Evolutionary conservation across 139 green algal species (phyloP).

Genomic region (Astrephomene gubernaculifera): DNA sequence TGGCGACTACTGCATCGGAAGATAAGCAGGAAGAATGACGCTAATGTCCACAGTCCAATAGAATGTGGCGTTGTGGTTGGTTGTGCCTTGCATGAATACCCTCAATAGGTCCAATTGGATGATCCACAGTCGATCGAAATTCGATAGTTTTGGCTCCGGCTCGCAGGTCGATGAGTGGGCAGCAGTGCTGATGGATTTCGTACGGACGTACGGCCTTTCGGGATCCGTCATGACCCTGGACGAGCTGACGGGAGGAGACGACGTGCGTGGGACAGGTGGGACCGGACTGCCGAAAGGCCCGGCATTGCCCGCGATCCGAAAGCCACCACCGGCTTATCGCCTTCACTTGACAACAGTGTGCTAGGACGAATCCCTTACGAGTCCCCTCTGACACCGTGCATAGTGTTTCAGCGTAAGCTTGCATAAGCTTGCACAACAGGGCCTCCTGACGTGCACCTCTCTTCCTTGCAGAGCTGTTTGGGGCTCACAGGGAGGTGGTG

Average conservation of each 20-base stretch:
- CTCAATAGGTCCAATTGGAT: too few relatives aligned
- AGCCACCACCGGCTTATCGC: neutral
- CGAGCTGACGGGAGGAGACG: slow-evolving; percentile 62
- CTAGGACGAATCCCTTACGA: neutral
- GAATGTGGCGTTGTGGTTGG: neutral
- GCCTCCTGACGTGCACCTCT: neutral
- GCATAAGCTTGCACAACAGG: neutral
- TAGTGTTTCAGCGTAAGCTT: too few relatives aligned
- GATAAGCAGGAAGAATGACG: neutral
- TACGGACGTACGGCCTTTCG: slow-evolving; percentile 58
- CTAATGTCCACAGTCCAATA: neutral
- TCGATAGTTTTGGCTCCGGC: too few relatives aligned
- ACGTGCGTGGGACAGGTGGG: slow-evolving; percentile 71
- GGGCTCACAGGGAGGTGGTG: slow-evolving; percentile 74
- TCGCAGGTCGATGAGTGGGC: slow-evolving; percentile 66
- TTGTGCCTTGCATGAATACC: too few relatives aligned
- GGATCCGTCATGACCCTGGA: slow-evolving; percentile 74
- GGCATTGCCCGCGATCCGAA: neutral
- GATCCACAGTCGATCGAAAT: too few relatives aligned
- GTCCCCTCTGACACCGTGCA: too few relatives aligned
- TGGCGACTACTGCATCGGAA: neutral
- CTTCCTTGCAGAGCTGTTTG: slow-evolving; percentile 50
- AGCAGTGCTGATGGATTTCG: slow-evolving; percentile 61
- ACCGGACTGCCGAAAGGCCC: neutral
- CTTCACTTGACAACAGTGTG: neutral